Base-by-base conservation (phyloP, 129 eudicot genomes). In the Escallonia rubra region DNA sequence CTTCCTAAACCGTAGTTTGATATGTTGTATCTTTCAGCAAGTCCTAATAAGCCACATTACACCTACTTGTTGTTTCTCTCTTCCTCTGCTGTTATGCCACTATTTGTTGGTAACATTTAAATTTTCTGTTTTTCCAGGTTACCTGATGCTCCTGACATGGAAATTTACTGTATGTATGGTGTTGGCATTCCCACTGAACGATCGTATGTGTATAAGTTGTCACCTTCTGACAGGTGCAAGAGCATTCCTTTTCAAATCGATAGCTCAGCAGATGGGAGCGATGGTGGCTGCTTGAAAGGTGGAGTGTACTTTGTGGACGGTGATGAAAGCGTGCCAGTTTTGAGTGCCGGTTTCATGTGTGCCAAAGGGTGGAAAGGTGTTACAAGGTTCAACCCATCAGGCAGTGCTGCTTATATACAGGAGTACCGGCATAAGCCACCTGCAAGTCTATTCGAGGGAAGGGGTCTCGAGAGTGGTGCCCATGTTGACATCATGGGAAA, bases 61-160 rank as follows among this genome's bases (percentile, higher is more conserved):
- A 64, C 43, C 43, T 47, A 10, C 68, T 48, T 3, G 39, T 47
- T 9, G 10, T 38, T 49, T 41, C 49, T 9, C n/a, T 16, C 9
- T 16, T 64, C 34, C 12, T 9, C 38, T 9, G 12, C 42, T 12
- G 1, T n/a, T 11, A n/a, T 40, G n/a, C 1, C 15, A 52, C 4
- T 49, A 41, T 41, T 11, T 55, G 44, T 4, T 23, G 41, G 54
- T 41, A 56, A 51, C 9, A 43, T 16, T 43, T n/a, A 51, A 41
- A 4, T 44, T 39, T 5, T 63, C 16, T 64, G 46, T 64, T 44
- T 70, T 46, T 66, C 8, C 81, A 90, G 97, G 80, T 70, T 91
- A 53, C 97, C 97, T 3, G 58, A 88, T 70, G 97, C 97, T 63
- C 96, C 97, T 0, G 88, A 91, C 13, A 91, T 88, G 90, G 97